Percentiles rank a stretch among this genome's conserved stretches.
Conservation (phyloP, 2,329 filamentous ascomycete species). For the Blastomyces percursus region DNA sequence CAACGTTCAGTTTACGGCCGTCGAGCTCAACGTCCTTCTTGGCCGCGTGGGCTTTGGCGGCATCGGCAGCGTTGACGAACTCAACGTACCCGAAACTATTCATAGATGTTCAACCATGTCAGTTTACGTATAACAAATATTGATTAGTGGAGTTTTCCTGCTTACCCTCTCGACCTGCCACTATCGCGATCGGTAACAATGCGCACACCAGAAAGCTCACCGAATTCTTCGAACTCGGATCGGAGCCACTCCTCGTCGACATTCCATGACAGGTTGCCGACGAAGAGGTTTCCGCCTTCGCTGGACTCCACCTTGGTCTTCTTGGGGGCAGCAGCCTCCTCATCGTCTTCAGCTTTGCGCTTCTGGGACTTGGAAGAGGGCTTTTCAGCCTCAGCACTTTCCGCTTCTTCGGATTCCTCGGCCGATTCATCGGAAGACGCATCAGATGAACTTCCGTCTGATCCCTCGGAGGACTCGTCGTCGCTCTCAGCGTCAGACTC, state of each 20-base stretch:
- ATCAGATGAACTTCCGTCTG: constrained; percentile 13
- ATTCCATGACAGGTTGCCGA: constrained; percentile 84
- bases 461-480: neutral
- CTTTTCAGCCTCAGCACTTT: constrained; percentile 21
- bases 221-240: constrained; percentile 70
- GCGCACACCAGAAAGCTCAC: constrained; percentile 59
- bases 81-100: constrained; percentile 78
- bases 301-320: constrained; percentile 53
- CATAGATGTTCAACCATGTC: constrained; percentile 18
- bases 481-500: neutral
- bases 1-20: constrained; percentile 63
- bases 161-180: constrained; percentile 70
- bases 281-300: constrained; percentile 59
- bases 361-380: constrained; percentile 26
- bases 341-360: constrained; percentile 40
- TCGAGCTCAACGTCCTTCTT: constrained; percentile 68
- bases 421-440: constrained; percentile 25
- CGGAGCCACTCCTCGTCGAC: constrained; percentile 73
- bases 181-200: constrained; percentile 73
- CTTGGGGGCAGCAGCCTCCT: constrained; percentile 32
- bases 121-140: neutral
- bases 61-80: constrained; percentile 58
- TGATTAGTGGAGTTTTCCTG: constrained; percentile 2
- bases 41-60: constrained; percentile 59
- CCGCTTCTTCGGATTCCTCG: constrained; percentile 16